These are phyloP conservation scores for Hypoxylon rickii DNA, from an alignment of 495 filamentous ascomycete species.

Conservation along the genomic window DNA sequence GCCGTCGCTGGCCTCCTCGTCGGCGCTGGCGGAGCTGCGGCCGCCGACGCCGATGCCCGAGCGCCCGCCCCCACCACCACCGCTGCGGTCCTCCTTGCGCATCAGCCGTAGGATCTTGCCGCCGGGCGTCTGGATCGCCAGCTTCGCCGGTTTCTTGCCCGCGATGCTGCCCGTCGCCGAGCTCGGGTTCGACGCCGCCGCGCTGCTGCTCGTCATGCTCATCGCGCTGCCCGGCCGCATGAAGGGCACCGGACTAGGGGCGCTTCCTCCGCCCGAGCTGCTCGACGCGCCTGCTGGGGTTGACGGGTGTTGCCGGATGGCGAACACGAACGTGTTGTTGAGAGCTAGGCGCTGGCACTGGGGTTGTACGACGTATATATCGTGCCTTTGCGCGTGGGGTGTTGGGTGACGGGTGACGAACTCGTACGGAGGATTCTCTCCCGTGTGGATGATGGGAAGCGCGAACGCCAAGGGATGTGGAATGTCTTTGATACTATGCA, in stretches of 20 bases:
- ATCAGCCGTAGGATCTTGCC: constrained; percentile 92
- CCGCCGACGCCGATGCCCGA: constrained; percentile 44
- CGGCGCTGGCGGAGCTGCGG: constrained; percentile 47
- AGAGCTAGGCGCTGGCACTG: constrained; percentile 84
- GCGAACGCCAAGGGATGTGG: constrained; percentile 89
- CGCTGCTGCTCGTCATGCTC: constrained; percentile 75
- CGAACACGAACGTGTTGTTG: constrained; percentile 98
- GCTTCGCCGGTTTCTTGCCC: constrained; percentile 84
- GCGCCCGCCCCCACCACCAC: constrained; percentile 45
- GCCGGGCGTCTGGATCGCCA: constrained; percentile 93
- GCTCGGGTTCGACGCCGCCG: constrained; percentile 60
- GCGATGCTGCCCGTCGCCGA: constrained; percentile 46
- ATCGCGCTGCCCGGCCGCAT: constrained; percentile 77
- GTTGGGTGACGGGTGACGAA: constrained; percentile 94
- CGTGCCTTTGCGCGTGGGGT: constrained; percentile 93
- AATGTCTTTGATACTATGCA: constrained; percentile 94
- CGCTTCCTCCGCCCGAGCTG: constrained; percentile 38
- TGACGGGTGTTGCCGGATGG: constrained; percentile 88
- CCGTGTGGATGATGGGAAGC: constrained; percentile 87
- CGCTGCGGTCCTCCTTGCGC: constrained; percentile 76
- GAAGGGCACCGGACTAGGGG: constrained; percentile 69
- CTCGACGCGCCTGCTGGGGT: constrained; percentile 50
- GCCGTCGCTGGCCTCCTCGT: constrained; percentile 69
- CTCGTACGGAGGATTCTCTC: constrained; percentile 90
- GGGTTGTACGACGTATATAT: constrained; percentile 93